Conservation (phyloP, 2,329 filamentous ascomycete genomes). For the Daldinia sp. region DNA sequence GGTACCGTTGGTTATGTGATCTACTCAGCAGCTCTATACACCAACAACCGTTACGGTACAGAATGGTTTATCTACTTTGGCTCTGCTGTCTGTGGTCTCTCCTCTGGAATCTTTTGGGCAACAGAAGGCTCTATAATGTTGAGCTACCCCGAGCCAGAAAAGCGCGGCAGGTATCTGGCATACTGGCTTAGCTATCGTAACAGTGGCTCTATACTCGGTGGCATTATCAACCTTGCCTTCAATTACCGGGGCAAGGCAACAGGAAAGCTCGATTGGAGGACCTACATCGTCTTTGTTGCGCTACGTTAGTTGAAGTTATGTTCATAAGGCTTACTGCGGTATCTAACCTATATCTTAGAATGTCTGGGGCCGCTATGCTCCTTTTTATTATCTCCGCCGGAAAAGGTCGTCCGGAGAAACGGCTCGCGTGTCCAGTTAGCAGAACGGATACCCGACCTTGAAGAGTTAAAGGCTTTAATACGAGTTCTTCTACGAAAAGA, state of each 20-base stretch:
- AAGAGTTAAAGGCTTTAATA: conserved; percentile 16
- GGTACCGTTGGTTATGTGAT: conserved; percentile 21
- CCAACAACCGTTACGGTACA: conserved; percentile 23
- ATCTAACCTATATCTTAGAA: conserved; percentile 6
- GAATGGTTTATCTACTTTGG: conserved; percentile 23
- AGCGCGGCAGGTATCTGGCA: conserved; percentile 21
- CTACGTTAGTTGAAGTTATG: conserved; percentile 17
- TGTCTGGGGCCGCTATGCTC: conserved; percentile 20
- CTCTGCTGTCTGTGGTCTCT: conserved; percentile 16
- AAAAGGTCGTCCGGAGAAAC: conserved; percentile 25
- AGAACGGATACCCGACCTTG: conserved; percentile 19
- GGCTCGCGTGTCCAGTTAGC: conserved; percentile 16
- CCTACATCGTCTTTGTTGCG: conserved; percentile 27
- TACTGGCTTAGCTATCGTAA: conserved; percentile 20
- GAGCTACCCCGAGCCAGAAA: conserved; percentile 23
- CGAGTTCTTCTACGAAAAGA: background rate
- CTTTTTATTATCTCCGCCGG: conserved; percentile 17
- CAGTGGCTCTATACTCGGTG: conserved; percentile 19
- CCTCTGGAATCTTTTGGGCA: conserved; percentile 18
- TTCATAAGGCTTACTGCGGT: background rate
- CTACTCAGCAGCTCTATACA: conserved; percentile 22
- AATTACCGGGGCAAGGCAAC: conserved; percentile 15
- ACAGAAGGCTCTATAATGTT: conserved; percentile 23
- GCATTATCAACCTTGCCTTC: conserved; percentile 23
- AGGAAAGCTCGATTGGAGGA: conserved; percentile 26